Evolutionary conservation across 176 grass and related monocot genomes (phyloP).

Genomic region (Triticum monococcum): DNA sequence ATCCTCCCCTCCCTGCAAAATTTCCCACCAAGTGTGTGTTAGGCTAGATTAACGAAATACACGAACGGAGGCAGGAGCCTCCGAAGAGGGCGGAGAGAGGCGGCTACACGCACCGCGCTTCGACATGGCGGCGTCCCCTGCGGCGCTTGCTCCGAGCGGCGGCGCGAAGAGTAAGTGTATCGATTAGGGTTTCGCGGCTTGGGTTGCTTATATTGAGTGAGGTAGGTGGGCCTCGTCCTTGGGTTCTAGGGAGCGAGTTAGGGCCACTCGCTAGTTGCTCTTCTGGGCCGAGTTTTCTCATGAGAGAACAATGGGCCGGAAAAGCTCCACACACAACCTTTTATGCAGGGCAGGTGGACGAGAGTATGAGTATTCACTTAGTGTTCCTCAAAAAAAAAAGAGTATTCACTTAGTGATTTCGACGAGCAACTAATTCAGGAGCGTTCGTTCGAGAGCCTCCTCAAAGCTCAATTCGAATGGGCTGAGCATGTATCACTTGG

Average conservation of each 20-base stretch:
- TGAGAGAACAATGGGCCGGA: too few species aligned
- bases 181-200: slow-evolving; percentile 23
- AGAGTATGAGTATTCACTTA: too few species aligned
- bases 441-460: too few species aligned
- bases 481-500: too few species aligned
- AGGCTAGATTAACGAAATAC: neutral
- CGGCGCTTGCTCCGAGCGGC: slow-evolving; percentile 18
- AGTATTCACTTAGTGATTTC: too few species aligned
- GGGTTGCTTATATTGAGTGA: neutral
- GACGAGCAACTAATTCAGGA: too few species aligned
- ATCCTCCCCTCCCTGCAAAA: slow-evolving; percentile 39
- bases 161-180: slow-evolving; percentile 11
- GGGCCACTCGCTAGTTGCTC: neutral
- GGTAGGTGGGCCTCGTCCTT: neutral
- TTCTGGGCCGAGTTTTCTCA: neutral
- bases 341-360: too few species aligned
- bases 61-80: neutral
- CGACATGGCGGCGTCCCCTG: slow-evolving; percentile 36
- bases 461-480: too few species aligned
- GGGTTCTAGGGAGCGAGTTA: neutral
- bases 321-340: too few species aligned
- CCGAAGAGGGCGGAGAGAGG: too few species aligned
- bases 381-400: too few species aligned
- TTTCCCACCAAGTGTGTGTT: neutral
- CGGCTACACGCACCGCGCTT: slow-evolving; percentile 26